phyloP scores from a whole-genome alignment of 495 filamentous ascomycete species.

The Penicillium chermesinum region DNA sequence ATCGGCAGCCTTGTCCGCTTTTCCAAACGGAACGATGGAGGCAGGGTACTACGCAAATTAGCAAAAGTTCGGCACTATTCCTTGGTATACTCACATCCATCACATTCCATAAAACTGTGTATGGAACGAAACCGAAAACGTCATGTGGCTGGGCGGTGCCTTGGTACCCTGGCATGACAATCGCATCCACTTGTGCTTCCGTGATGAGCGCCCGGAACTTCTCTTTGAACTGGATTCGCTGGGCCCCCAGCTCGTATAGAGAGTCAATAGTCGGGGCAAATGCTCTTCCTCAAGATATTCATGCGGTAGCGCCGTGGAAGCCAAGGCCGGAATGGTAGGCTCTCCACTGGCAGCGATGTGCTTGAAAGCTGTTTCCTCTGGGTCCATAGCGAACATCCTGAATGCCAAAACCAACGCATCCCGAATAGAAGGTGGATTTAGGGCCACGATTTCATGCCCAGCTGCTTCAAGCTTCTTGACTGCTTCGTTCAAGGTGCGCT shows the following conservation, averaged over 20 bases:
- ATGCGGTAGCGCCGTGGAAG: conserved; percentile 10
- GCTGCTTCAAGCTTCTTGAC: conserved; percentile 2
- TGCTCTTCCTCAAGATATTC: conserved; percentile 10
- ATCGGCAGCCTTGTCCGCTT: conserved; percentile 12
- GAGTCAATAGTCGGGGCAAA: conserved; percentile 10
- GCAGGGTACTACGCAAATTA: conserved; percentile 13
- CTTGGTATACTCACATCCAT: conserved; percentile 9
- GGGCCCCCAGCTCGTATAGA: conserved; percentile 11
- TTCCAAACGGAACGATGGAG: conserved; percentile 15
- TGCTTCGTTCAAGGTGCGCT: conserved; percentile 10
- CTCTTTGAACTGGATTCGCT: conserved; percentile 11
- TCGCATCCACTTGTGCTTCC: conserved; percentile 6
- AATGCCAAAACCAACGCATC: conserved; percentile 13
- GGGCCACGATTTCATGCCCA: conserved; percentile 12
- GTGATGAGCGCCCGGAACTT: conserved; percentile 8
- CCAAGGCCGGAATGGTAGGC: conserved; percentile 16
- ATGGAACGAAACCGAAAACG: conserved; percentile 7
- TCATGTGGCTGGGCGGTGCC: conserved; percentile 15
- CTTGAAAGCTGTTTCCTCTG: conserved; percentile 9
- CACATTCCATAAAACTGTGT: conserved; percentile 16
- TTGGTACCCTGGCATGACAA: conserved; percentile 16
- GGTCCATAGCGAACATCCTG: conserved; percentile 20
- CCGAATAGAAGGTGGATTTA: conserved; percentile 7
- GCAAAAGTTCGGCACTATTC: too few relatives aligned
- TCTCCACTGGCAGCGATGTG: conserved; percentile 22